Evolutionary conservation across 1,284 basidiomycete genomes (phyloP), one percentile per base, ranked within the genome.

Genomic region (Rhodotorula sp.): DNA sequence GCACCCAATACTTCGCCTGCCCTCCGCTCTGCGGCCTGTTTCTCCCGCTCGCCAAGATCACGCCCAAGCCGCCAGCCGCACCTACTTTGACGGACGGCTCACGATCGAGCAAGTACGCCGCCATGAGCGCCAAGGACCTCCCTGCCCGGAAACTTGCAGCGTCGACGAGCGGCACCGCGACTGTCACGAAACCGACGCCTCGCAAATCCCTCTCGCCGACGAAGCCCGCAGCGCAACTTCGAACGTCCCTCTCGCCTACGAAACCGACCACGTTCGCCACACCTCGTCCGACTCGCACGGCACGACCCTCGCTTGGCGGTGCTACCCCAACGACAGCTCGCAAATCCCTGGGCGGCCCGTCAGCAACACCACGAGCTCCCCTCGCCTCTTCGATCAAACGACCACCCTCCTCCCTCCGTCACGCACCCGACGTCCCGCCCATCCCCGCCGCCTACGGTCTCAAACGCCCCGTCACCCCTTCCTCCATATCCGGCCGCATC

Each of bases 21-120:
- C 86, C 90, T 34, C 87, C 88, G 0, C 86, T 87, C 63, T 94
- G 92, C 75, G 95, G 95, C 48, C 90, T 99, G 55, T 99, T 98
- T 79, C 89, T 94, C 44, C 87, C 89, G 11, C 84, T 87, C 1
- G 83, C 86, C 58, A 96, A 96, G 79, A 86, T 98, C 57, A 47
- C 62, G 31, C 44, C 52, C 55, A 68, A 67, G 56, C 64, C 55
- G 6, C 24, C 4, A 31, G 56, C 64, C 26, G 26, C 31, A 51
- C 61, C 51, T 4, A 52, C 70, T 76, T 69, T 76, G 69, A 90
- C 90, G 2, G 87, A 86, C 18, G 91, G 91, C 2, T 90, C 90
- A 6, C 84, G 92, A 61, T 92, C 92, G 11, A 89, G 89, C 64
- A 90, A 89, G 78, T 92, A 91, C 77, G 82, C 88, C 40, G 65